Evolutionary conservation across 2,329 filamentous ascomycete species (phyloP).

Genomic region (Fusarium praegraminearum): DNA sequence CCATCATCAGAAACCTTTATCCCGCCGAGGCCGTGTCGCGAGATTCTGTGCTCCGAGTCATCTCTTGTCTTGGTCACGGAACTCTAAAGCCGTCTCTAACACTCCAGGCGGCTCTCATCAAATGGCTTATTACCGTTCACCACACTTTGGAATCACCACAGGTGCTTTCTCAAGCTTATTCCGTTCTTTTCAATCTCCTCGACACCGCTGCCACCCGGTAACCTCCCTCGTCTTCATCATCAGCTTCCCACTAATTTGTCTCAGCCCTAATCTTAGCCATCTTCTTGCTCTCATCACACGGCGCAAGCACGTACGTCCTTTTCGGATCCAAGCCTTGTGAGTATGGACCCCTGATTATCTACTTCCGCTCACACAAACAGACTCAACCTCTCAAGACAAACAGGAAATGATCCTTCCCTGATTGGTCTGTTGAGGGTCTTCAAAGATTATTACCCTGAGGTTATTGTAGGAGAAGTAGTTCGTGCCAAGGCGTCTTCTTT

Average conservation of each 20-base stretch:
- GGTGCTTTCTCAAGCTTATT: slow-evolving; percentile 76
- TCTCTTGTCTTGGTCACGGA: slow-evolving; percentile 82
- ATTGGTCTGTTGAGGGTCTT: slow-evolving; percentile 82
- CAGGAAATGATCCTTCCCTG: slow-evolving; percentile 78
- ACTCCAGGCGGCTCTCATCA: slow-evolving; percentile 77
- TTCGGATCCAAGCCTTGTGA: slow-evolving; percentile 81
- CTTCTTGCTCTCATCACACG: slow-evolving; percentile 82
- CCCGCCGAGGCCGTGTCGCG: slow-evolving; percentile 74
- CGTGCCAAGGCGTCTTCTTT: slow-evolving; percentile 71
- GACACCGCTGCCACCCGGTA: slow-evolving; percentile 83
- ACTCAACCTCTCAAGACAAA: slow-evolving; percentile 68
- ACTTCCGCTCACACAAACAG: slow-evolving; percentile 51
- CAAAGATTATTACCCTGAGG: slow-evolving; percentile 92
- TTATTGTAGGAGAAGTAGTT: slow-evolving; percentile 79
- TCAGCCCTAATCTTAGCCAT: slow-evolving; percentile 75
- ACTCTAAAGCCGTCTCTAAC: slow-evolving; percentile 78
- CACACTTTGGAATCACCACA: slow-evolving; percentile 74
- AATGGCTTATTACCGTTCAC: slow-evolving; percentile 83
- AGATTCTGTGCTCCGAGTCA: slow-evolving; percentile 71
- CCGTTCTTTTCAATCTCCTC: slow-evolving; percentile 82
- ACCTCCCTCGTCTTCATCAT: not conserved
- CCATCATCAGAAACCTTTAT: slow-evolving; percentile 80
- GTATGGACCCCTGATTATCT: slow-evolving; percentile 42
- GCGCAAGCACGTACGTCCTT: slow-evolving; percentile 85
- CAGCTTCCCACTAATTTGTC: slow-evolving; percentile 35